Evolutionary conservation across 768 basidiomycete species (phyloP), one percentile per base, ranked within the genome.

Genomic region (Podaxis pistillaris): DNA sequence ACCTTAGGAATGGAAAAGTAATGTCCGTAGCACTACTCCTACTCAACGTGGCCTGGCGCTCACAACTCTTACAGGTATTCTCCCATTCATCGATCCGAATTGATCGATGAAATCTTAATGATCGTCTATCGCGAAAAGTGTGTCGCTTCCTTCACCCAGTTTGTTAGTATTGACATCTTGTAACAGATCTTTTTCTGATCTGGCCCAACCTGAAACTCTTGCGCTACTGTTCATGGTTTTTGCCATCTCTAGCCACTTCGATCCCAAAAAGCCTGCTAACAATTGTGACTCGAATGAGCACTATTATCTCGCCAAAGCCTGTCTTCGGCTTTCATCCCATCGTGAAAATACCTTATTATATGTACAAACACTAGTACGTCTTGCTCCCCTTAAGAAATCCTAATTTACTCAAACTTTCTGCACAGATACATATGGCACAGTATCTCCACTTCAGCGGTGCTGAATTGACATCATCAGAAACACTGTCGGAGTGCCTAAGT

Each of bases 171-270:
- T 61, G 24, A 62, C 56, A 17, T 9, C 17, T 19, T 19, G 22
- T 15, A n/a, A 2, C 3, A 49, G 57, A 49, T 58, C 57, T 49
- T 55, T 47, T 49, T 54, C 63, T 55, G 57, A 64, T 36, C 40
- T 47, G 66, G 17, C 57, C 24, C 46, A 52, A 26, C 51, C 52
- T 4, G 41, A 63, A 30, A 73, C 81, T 0, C 74, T 90, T 15
- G 78, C 88, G 0, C 77, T 91, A 28, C 77, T 92, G 19, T 89
- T 87, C 69, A 80, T 82, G 47, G 71, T 91, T 12, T 86, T 93
- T 64, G 83, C 89, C 4, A 78, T 92, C 26, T 89, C 83, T 0
- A 74, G 80, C 0, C 75, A 90, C n/a, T 86, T 89, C 65, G 87
- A 89, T 68, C 77, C 79, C 4, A 68, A 74, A 53, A 70, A 72